Conservation (phyloP, 2,329 filamentous ascomycete species). For the Colletotrichum scovillei region DNA sequence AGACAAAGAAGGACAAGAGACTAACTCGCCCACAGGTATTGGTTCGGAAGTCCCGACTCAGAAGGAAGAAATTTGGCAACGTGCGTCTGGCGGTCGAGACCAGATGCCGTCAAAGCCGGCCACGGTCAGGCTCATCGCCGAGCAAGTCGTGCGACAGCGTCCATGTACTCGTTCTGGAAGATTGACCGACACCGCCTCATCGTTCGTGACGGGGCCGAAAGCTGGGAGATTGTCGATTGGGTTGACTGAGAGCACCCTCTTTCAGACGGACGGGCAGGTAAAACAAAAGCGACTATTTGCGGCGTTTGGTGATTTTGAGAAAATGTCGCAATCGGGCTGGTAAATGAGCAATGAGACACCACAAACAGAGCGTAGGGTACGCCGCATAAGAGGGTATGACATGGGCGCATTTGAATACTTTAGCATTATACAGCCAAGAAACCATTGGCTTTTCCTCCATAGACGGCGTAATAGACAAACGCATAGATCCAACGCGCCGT, state of each 20-base stretch:
- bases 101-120: slow-evolving; percentile 70
- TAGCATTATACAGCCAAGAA: slow-evolving; percentile 20
- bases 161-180: slow-evolving; percentile 73
- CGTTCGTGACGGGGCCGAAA: slow-evolving; percentile 72
- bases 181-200: slow-evolving; percentile 78
- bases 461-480: slow-evolving; percentile 11
- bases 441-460: slow-evolving; percentile 2
- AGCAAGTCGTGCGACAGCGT: slow-evolving; percentile 74
- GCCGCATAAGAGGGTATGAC: not conserved
- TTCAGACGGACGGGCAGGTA: not conserved
- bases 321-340: slow-evolving; percentile 27
- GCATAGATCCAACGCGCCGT: not conserved
- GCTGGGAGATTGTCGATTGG: slow-evolving; percentile 75
- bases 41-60: slow-evolving; percentile 82
- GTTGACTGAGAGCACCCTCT: slow-evolving; percentile 42
- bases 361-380: slow-evolving; percentile 1
- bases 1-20: not conserved
- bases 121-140: slow-evolving; percentile 69
- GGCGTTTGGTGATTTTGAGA: slow-evolving; percentile 25
- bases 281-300: slow-evolving; percentile 4
- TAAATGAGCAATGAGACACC: slow-evolving; percentile 17
- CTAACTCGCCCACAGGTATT: slow-evolving; percentile 69
- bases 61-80: slow-evolving; percentile 85
- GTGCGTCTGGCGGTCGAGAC: slow-evolving; percentile 72
- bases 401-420: slow-evolving; percentile 3